Percentiles rank a stretch among this genome's conserved stretches.
phyloP scores from a whole-genome alignment of 1,139 yeast species.

The Debaryomyces subglobosus region DNA sequence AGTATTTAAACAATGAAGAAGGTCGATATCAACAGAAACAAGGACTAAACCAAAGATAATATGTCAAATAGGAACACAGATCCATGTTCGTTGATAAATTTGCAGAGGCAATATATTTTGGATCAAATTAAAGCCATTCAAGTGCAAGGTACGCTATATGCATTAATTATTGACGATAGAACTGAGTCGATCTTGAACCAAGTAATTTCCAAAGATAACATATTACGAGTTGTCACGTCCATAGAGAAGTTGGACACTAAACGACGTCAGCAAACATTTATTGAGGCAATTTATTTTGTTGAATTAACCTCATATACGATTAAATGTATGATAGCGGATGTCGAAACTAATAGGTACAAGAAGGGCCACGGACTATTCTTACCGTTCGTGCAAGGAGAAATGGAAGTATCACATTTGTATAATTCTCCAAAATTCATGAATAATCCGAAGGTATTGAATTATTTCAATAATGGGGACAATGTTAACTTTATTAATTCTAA shows the following conservation, averaged over 20 bases:
- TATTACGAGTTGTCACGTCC: slow-evolving; percentile 45
- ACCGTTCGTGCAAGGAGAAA: slow-evolving; percentile 32
- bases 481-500: slow-evolving; percentile 31
- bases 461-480: slow-evolving; percentile 34
- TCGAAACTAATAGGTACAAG: slow-evolving; percentile 40
- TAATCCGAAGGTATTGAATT: slow-evolving; percentile 34
- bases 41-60: not conserved
- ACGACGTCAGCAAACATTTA: slow-evolving; percentile 39
- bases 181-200: slow-evolving; percentile 39
- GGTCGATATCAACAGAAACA: not conserved
- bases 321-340: slow-evolving; percentile 48
- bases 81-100: slow-evolving; percentile 35
- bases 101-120: slow-evolving; percentile 41
- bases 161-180: slow-evolving; percentile 41
- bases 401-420: slow-evolving; percentile 27
- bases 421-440: slow-evolving; percentile 31
- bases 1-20: not conserved
- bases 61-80: slow-evolving; percentile 26
- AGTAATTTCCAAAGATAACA: slow-evolving; percentile 39
- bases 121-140: slow-evolving; percentile 39
- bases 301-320: slow-evolving; percentile 42
- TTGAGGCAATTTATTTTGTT: slow-evolving; percentile 47
- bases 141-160: slow-evolving; percentile 38
- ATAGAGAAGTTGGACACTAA: slow-evolving; percentile 42
- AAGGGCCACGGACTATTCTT: slow-evolving; percentile 43